Percentiles rank a stretch among this genome's conserved stretches.
These are phyloP conservation scores for Cicer arietinum DNA, from an alignment of 306 rosid species.

Conservation along the genomic window DNA sequence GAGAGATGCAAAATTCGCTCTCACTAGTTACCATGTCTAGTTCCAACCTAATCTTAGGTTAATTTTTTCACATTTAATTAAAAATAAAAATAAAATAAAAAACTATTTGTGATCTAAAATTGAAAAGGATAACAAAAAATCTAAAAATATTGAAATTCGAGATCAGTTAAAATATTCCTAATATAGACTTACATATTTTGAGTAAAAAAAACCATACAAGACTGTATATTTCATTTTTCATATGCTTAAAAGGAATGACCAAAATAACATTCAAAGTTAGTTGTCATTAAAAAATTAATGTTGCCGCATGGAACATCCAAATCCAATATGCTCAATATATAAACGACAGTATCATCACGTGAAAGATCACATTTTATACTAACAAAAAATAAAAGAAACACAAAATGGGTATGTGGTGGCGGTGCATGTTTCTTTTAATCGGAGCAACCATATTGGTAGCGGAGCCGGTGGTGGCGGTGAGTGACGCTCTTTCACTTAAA, in stretches of 20 bases:
- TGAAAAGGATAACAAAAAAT: too few species aligned
- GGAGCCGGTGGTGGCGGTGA: slow-evolving; percentile 27
- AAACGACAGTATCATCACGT: background rate
- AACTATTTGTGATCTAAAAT: too few species aligned
- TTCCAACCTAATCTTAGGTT: too few species aligned
- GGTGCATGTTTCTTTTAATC: background rate
- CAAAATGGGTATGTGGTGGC: slow-evolving; percentile 24
- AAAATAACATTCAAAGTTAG: slow-evolving; percentile 24
- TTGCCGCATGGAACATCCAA: slow-evolving; percentile 1
- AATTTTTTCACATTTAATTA: too few species aligned
- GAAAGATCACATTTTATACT: background rate
- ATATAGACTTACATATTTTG: too few species aligned
- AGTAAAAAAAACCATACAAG: background rate
- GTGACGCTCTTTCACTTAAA: slow-evolving; percentile 49
- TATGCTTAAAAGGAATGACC: slow-evolving; percentile 8
- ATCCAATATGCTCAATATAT: background rate
- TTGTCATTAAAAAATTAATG: background rate
- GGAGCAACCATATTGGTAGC: background rate
- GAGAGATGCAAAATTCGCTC: too few species aligned
- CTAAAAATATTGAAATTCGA: too few species aligned
- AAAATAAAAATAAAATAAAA: too few species aligned
- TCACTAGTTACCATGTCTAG: too few species aligned
- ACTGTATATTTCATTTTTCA: background rate
- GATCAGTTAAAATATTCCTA: too few species aligned
- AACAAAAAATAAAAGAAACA: background rate